Evolutionary conservation across 2,329 filamentous ascomycete species (phyloP), one percentile per base, ranked within the genome.

Genomic region (Colletotrichum navitas): DNA sequence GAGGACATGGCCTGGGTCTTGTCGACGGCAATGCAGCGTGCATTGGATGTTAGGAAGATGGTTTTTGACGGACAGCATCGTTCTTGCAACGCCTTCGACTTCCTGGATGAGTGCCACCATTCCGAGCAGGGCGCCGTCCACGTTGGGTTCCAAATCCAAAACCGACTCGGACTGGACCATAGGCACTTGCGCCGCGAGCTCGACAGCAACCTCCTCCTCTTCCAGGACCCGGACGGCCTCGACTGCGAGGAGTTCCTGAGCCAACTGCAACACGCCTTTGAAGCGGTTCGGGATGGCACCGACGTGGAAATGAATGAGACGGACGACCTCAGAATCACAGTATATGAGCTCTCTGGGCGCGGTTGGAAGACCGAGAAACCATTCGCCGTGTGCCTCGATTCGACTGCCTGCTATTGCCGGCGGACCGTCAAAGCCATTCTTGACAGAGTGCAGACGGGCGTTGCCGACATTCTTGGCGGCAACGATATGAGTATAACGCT

Each of bases 401-500:
- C 84, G 1, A 79, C 80, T 3, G 78, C 79, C 3, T 84, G 82
- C 5, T 81, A 85, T 74, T 83, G 82, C 34, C 82, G 84, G 34
- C 80, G 82, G 71, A 85, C 79, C 43, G 81, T 86, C 51, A 82
- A 86, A 70, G 85, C 86, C 11, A 81, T 87, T 6, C 77, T 88
- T 36, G 85, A 88, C 66, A 83, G 87, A 47, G 78, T 88, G 26
- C 85, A 88, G 74, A 84, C 85, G 1, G 85, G 86, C 5, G 82
- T 88, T 8, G 80, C 82, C 24, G 83, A 87, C 63, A 81, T 86
- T 7, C 80, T 89, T 32, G 81, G 83, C 60, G 83, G 84, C 32
- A 83, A 85, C 68, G 83, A 85, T 32, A 80, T 83, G 49, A 81
- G 83, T 6, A 80, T 87, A 62, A 85, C 82, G 29, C 79, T 89